These are phyloP conservation scores for Fusarium austroafricanum DNA, from an alignment of 2,329 filamentous ascomycete species.

Conservation along the genomic window DNA sequence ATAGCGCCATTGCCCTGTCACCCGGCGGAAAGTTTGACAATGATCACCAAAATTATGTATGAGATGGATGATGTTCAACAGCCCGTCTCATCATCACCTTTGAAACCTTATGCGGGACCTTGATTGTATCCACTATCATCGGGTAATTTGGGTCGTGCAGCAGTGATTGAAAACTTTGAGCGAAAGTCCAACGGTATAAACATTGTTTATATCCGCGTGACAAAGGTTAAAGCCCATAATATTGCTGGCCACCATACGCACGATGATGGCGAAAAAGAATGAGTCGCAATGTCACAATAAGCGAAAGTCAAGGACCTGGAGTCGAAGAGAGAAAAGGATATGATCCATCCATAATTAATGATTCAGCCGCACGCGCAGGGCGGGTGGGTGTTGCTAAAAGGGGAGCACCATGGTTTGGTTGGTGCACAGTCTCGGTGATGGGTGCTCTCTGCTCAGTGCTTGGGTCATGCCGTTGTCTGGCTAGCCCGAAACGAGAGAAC, in stretches of 20 bases:
- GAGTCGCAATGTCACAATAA: not conserved
- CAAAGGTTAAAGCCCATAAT: not conserved
- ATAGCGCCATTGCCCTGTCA: conserved; percentile 36
- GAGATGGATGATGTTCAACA: not conserved
- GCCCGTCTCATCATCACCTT: not conserved
- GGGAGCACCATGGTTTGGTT: conserved; percentile 25
- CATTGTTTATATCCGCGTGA: not conserved
- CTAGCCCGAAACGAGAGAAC: conserved; percentile 30
- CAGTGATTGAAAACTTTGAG: not conserved
- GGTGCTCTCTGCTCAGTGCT: conserved; percentile 8
- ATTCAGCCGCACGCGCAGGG: conserved; percentile 35
- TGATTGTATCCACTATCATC: not conserved
- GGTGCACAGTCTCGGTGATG: not conserved
- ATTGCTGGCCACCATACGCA: not conserved
- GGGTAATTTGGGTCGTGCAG: not conserved
- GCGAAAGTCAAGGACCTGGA: conserved; percentile 2
- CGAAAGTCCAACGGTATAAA: not conserved
- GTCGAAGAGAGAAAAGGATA: conserved; percentile 27
- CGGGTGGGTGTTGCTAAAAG: conserved; percentile 27
- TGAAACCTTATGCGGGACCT: not conserved
- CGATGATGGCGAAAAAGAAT: not conserved
- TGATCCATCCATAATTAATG: conserved; percentile 16
- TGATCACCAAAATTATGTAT: conserved; percentile 9
- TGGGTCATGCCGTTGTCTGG: conserved; percentile 16
- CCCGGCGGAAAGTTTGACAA: conserved; percentile 12